phyloP scores from a whole-genome alignment of 495 filamentous ascomycete species.

The Talaromyces stipitatus region DNA sequence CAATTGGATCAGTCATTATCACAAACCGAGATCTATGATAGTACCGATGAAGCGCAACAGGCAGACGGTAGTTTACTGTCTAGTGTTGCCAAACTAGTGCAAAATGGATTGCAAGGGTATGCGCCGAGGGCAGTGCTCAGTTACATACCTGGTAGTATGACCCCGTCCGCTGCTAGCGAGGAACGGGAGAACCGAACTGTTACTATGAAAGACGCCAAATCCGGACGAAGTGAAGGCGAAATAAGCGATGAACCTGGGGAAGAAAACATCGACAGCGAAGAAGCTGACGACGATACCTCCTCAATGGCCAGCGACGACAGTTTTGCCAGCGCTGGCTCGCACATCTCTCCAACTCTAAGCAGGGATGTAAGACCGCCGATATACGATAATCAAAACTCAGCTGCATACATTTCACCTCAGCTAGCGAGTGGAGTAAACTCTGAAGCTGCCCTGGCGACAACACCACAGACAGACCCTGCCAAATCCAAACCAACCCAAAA shows the following conservation, averaged over 20 bases:
- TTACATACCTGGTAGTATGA: conserved; percentile 34
- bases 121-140: conserved; percentile 43
- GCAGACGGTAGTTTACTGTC: conserved; percentile 30
- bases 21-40: not conserved
- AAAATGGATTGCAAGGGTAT: conserved; percentile 30
- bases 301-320: conserved; percentile 6
- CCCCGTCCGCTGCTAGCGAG: conserved; percentile 29
- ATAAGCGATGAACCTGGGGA: not conserved
- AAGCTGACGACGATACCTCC: conserved; percentile 11
- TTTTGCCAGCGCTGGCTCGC: conserved; percentile 4
- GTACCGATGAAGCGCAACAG: conserved; percentile 22
- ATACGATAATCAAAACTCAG: not conserved
- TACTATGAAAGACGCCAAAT: conserved; percentile 9
- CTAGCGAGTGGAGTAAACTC: not conserved
- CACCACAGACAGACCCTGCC: not conserved
- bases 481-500: conserved; percentile 36
- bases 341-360: not conserved
- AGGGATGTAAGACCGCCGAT: conserved; percentile 4
- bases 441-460: not conserved
- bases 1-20: not conserved
- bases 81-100: conserved; percentile 34
- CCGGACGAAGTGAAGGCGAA: conserved; percentile 4
- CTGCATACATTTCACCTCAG: not conserved
- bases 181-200: conserved; percentile 15
- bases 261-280: not conserved